A percentile compares a stretch with the other conserved stretches of the same genome.
Evolutionary conservation across 73 alveolate species (phyloP).

Genomic region (Stentor roeselii): DNA sequence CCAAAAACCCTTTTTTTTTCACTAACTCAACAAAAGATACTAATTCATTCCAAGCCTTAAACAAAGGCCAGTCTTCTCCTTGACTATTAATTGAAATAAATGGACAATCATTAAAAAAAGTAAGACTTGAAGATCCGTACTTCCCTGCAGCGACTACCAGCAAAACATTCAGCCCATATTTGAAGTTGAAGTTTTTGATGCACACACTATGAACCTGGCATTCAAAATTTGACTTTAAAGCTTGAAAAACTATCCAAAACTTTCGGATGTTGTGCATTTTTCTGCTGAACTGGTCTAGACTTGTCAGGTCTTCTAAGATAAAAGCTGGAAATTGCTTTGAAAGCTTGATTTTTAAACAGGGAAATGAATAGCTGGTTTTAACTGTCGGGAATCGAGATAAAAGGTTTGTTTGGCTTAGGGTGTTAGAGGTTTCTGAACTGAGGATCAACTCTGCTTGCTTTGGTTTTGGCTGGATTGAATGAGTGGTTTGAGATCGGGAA

Average conservation of each 20-base stretch:
- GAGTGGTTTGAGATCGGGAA: neutral
- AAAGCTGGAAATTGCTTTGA: neutral
- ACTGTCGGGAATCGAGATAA: neutral
- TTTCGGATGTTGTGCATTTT: neutral
- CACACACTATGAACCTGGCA: neutral
- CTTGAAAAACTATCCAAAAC: neutral
- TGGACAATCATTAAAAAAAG: neutral
- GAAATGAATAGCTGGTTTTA: neutral
- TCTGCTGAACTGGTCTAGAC: neutral
- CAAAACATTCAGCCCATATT: neutral
- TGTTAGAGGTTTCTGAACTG: neutral
- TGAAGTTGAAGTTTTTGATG: neutral
- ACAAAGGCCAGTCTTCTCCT: neutral
- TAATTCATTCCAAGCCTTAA: neutral
- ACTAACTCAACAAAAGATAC: too few relatives aligned
- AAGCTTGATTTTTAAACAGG: neutral
- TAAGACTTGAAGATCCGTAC: neutral
- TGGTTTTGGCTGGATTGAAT: neutral
- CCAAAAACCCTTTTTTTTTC: neutral
- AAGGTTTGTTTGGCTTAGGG: neutral
- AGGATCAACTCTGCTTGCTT: neutral
- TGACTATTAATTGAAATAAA: neutral
- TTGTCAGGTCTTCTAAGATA: neutral
- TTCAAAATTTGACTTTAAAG: neutral
- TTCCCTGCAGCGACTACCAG: neutral